Conservation (phyloP, 441 rosid genomes). For the Aleurites moluccanus region DNA sequence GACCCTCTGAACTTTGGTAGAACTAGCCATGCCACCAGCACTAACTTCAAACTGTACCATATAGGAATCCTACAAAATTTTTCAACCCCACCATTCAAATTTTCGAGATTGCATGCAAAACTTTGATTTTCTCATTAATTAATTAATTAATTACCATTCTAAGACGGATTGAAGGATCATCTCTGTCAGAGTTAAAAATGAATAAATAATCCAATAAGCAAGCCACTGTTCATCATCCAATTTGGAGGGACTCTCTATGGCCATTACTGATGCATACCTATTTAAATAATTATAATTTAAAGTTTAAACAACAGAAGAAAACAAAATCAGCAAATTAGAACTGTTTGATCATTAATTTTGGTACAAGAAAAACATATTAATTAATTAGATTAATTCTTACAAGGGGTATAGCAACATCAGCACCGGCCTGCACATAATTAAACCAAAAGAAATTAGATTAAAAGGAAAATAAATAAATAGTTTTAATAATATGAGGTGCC, state of each 20-base stretch:
- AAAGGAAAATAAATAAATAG: no score
- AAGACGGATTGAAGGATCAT: constrained; percentile 63
- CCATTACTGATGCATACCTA: constrained; percentile 82
- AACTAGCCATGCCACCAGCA: constrained; percentile 69
- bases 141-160: constrained; percentile 47
- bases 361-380: no score
- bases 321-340: no score
- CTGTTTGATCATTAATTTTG: no score
- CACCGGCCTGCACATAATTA: constrained; percentile 52
- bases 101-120: no score
- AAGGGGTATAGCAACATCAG: constrained; percentile 82
- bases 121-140: background rate
- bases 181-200: constrained; percentile 73
- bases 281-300: background rate
- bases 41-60: constrained; percentile 70
- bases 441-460: background rate
- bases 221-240: constrained; percentile 93
- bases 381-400: constrained; percentile 39
- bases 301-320: background rate
- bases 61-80: constrained; percentile 63
- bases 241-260: constrained; percentile 71
- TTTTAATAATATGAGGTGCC: no score
- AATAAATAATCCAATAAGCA: constrained; percentile 88
- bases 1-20: constrained; percentile 84
- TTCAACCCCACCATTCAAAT: background rate